Evolutionary conservation across 192 early-diverging fungal genomes (phyloP).

Genomic region (Coemansia aciculifera): DNA sequence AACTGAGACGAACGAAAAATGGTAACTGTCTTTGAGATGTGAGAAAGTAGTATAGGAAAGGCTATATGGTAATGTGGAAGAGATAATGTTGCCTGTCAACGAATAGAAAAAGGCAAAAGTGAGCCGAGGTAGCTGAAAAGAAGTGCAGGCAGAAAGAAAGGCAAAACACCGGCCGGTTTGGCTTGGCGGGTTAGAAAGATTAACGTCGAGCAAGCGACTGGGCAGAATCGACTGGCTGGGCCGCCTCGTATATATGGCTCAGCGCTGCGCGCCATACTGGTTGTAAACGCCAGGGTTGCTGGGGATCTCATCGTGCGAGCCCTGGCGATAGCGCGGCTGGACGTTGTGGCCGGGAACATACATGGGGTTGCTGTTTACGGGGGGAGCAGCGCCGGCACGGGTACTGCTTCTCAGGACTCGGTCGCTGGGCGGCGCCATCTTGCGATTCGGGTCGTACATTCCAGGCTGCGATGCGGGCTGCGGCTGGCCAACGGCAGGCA

Average conservation of each 20-base stretch:
- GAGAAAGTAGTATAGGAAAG: neutral
- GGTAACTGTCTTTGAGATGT: neutral
- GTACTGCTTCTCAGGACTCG: conserved; percentile 52
- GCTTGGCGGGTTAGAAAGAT: neutral
- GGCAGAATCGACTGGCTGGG: neutral
- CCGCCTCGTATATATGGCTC: neutral
- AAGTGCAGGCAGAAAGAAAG: conserved; percentile 6
- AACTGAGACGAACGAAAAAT: neutral
- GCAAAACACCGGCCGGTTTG: neutral
- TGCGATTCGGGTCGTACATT: conserved; percentile 42
- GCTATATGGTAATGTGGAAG: neutral
- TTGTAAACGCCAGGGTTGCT: conserved; percentile 27
- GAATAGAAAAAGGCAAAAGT: conserved; percentile 8
- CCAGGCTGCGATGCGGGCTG: conserved; percentile 30
- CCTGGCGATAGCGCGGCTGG: conserved; percentile 45
- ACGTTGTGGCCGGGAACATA: conserved; percentile 17
- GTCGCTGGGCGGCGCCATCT: conserved; percentile 40
- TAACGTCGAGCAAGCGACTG: neutral
- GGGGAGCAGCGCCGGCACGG: conserved; percentile 19
- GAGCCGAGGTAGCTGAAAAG: conserved; percentile 8
- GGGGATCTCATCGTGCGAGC: conserved; percentile 37
- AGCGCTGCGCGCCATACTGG: conserved; percentile 38
- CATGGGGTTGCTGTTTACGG: conserved; percentile 19
- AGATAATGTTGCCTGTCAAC: neutral
- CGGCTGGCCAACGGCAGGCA: conserved; percentile 33